Evolutionary conservation across 1,139 yeast genomes (phyloP).

Genomic region (Kodamaea fungicola): DNA sequence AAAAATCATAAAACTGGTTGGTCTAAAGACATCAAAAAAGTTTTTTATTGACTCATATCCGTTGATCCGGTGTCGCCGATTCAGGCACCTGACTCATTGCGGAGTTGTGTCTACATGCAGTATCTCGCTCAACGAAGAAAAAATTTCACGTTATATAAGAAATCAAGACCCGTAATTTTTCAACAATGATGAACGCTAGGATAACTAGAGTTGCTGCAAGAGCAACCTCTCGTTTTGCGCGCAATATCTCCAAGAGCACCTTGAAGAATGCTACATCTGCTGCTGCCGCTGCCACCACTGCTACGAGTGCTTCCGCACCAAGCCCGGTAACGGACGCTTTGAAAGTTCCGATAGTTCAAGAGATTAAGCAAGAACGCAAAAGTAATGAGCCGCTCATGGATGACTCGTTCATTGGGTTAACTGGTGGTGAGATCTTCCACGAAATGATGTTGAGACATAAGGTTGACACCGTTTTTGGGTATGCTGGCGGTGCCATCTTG

Average conservation of each 20-base stretch:
- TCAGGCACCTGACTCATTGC: slow-evolving; percentile 1
- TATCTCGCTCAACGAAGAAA: not conserved
- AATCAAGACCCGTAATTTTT: not conserved
- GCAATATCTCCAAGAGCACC: slow-evolving; percentile 33
- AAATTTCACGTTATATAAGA: not conserved
- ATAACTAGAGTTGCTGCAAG: slow-evolving; percentile 1
- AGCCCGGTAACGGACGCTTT: slow-evolving; percentile 24
- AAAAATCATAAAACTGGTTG: too few species aligned
- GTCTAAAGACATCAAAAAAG: too few species aligned
- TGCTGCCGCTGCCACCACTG: slow-evolving; percentile 11
- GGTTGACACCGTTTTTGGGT: slow-evolving; percentile 92
- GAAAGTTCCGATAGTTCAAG: slow-evolving; percentile 14
- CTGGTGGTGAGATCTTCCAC: slow-evolving; percentile 97
- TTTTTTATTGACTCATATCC: not conserved
- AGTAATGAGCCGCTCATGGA: slow-evolving; percentile 46
- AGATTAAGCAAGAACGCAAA: slow-evolving; percentile 4
- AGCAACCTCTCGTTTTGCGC: slow-evolving; percentile 10
- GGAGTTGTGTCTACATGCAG: not conserved
- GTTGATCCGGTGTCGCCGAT: not conserved
- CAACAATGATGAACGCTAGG: slow-evolving; percentile 1
- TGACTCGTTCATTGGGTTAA: slow-evolving; percentile 85
- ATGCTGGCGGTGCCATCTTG: slow-evolving; percentile 97
- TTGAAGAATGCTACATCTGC: slow-evolving; percentile 34
- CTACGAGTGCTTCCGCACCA: slow-evolving; percentile 8
- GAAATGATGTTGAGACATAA: slow-evolving; percentile 97